A percentile compares a stretch with the other conserved stretches of the same genome.
phyloP scores from a whole-genome alignment of 805 yeast genomes.

The Saturnispora halmiae region DNA sequence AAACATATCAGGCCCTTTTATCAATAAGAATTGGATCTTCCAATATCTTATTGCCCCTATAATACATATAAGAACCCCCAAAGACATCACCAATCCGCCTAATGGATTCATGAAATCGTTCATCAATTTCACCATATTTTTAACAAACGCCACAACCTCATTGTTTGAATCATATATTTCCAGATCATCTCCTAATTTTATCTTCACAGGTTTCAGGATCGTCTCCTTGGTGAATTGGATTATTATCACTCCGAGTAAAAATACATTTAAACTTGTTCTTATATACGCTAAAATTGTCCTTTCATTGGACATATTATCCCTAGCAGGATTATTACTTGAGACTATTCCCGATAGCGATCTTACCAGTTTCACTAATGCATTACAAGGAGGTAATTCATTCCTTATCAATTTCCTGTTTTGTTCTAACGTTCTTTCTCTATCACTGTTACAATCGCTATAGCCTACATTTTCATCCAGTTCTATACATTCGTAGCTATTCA shows the following conservation, averaged over 20 bases:
- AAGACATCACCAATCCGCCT: constrained; percentile 5
- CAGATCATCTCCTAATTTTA: constrained; percentile 1
- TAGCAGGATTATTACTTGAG: constrained; percentile 26
- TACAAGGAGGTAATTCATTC: background rate
- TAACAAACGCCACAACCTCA: background rate
- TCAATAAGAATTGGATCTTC: background rate
- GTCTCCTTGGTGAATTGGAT: constrained; percentile 41
- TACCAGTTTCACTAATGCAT: background rate
- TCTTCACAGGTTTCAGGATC: constrained; percentile 13
- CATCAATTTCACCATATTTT: background rate
- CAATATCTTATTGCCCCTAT: constrained; percentile 4
- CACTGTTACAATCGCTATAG: background rate
- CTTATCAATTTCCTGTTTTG: background rate
- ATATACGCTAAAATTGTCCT: constrained; percentile 54
- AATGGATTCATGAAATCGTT: constrained; percentile 5
- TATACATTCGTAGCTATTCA: background rate
- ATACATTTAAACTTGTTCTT: constrained; percentile 43
- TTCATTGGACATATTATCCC: constrained; percentile 57
- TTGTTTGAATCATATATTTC: background rate
- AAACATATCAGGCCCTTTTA: constrained; percentile 4
- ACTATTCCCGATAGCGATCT: background rate
- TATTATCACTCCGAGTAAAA: constrained; percentile 45
- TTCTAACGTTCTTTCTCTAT: background rate
- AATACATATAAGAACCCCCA: background rate
- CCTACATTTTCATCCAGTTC: background rate